Conservation (phyloP, 495 filamentous ascomycete genomes). For the Parachaetomium inaequale region DNA sequence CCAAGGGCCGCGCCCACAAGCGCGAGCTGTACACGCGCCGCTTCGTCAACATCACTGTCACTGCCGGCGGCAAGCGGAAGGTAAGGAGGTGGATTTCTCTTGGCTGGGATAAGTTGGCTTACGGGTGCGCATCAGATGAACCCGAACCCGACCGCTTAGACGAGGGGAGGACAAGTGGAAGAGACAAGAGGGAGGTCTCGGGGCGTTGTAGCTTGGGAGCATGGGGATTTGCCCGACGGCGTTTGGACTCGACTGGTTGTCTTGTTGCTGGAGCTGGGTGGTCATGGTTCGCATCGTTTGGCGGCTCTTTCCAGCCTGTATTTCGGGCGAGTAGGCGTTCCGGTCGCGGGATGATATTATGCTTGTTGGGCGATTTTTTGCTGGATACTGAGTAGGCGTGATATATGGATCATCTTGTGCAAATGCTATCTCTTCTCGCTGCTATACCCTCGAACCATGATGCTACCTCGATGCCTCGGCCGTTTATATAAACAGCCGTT, state of each 20-base stretch:
- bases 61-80: conserved; percentile 96
- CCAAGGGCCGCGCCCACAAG: conserved; percentile 99
- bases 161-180: not conserved
- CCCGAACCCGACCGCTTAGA: conserved; percentile 47
- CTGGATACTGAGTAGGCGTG: not conserved
- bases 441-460: too few relatives aligned
- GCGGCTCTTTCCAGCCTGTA: conserved; percentile 12
- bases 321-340: conserved; percentile 18
- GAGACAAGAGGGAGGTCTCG: not conserved
- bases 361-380: conserved; percentile 8
- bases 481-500: too few relatives aligned
- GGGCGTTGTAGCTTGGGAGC: not conserved
- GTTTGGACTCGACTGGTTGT: conserved; percentile 14
- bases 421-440: not conserved
- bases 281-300: not conserved
- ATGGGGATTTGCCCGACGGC: conserved; percentile 7
- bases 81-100: conserved; percentile 40
- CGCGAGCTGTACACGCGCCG: conserved; percentile 92
- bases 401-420: not conserved
- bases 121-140: conserved; percentile 40
- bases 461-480: too few relatives aligned
- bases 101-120: conserved; percentile 38
- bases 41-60: conserved; percentile 98
- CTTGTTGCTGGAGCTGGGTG: not conserved
- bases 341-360: conserved; percentile 25